These are phyloP conservation scores for Ochromonas danica DNA, from an alignment of 108 stramenopile species.

Conservation along the genomic window DNA sequence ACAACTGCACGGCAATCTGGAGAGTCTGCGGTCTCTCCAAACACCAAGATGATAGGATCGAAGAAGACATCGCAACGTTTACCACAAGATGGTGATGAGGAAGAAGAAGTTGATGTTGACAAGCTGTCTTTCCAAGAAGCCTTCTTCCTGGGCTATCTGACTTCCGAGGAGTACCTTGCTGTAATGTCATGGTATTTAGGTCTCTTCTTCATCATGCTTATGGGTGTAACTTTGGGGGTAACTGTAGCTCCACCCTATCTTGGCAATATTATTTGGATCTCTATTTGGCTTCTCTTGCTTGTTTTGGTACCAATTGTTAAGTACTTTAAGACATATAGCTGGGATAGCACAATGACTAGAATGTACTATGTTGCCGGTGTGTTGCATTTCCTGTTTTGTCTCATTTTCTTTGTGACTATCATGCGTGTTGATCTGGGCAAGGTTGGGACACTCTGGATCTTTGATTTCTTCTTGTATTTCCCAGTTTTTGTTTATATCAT, in stretches of 20 bases:
- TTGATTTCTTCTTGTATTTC: constrained; percentile 27
- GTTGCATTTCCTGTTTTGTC: constrained; percentile 18
- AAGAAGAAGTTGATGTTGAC: background rate
- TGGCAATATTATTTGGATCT: constrained; percentile 20
- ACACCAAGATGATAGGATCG: background rate
- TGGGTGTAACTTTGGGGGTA: constrained; percentile 2
- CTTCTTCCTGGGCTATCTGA: background rate
- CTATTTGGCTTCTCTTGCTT: background rate
- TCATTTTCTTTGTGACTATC: background rate
- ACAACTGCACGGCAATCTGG: no score
- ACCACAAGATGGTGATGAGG: background rate
- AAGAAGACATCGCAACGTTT: background rate
- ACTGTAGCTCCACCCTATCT: constrained; percentile 6
- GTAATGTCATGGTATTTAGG: background rate
- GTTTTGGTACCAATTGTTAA: constrained; percentile 1
- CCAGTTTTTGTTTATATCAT: constrained; percentile 1
- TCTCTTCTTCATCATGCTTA: constrained; percentile 6
- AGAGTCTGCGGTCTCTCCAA: background rate
- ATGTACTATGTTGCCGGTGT: background rate
- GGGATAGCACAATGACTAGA: background rate
- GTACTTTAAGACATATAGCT: constrained; percentile 3
- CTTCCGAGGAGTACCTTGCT: background rate
- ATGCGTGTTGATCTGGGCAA: background rate
- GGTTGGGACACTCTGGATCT: constrained; percentile 3
- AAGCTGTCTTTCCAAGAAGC: constrained; percentile 20